Evolutionary conservation across 176 grass and related monocot species (phyloP).

Genomic region (Hordeum marinum): DNA sequence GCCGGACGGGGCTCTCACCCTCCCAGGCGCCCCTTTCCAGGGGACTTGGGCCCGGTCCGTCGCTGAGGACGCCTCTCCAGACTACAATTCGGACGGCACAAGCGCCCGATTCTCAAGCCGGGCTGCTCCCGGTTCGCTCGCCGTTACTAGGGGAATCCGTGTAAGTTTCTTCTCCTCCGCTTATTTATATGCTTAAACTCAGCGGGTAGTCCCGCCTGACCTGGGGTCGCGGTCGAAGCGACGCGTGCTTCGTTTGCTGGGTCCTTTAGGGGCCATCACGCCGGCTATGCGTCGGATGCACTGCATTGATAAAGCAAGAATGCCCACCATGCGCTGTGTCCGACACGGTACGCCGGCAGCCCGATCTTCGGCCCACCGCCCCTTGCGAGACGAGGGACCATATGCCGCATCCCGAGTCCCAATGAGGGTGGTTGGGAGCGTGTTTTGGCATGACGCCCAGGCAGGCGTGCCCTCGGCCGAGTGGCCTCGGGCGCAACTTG

Average conservation of each 20-base stretch:
- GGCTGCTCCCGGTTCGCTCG: constrained; percentile 20
- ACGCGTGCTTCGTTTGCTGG: too few species aligned
- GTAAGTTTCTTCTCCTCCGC: constrained; percentile 29
- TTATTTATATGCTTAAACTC: not conserved
- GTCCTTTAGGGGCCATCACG: too few species aligned
- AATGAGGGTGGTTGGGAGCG: not conserved
- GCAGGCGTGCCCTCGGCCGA: constrained; percentile 5
- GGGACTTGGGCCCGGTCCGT: constrained; percentile 23
- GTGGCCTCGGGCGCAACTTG: constrained; percentile 64
- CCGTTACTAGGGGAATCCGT: constrained; percentile 37
- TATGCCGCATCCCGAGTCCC: too few species aligned
- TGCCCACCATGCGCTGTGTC: too few species aligned
- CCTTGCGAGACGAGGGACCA: too few species aligned
- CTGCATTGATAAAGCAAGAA: too few species aligned
- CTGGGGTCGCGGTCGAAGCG: not conserved
- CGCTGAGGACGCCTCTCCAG: not conserved
- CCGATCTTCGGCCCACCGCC: too few species aligned
- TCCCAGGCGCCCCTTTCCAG: constrained; percentile 43
- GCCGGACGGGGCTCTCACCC: constrained; percentile 56
- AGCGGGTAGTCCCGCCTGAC: too few species aligned
- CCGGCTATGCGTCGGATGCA: too few species aligned
- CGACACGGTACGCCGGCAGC: too few species aligned
- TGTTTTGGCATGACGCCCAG: constrained; percentile 14
- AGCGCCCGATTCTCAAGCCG: not conserved
- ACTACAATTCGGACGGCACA: not conserved